Percentiles rank a stretch among this genome's conserved stretches.
Evolutionary conservation across 1,284 basidiomycete species (phyloP).

Genomic region (Marasmius fiardii): DNA sequence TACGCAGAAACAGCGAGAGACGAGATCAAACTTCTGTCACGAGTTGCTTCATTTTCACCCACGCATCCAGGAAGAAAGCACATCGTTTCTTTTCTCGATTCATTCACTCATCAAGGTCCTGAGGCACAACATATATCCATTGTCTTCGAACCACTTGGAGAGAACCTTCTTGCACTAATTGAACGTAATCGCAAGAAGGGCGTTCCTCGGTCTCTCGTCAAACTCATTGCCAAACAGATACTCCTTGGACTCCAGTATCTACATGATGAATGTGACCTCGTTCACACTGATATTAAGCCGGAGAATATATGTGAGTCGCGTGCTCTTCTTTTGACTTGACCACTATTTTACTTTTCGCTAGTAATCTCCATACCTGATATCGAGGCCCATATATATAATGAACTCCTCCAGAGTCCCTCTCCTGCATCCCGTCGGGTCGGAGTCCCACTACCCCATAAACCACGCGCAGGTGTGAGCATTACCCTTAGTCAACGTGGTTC

Average conservation of each 20-base stretch:
- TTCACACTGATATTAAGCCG: constrained; percentile 89
- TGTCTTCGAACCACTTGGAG: constrained; percentile 88
- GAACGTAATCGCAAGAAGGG: constrained; percentile 87
- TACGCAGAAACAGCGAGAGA: constrained; percentile 89
- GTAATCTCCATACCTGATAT: constrained; percentile 77
- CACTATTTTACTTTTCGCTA: constrained; percentile 27
- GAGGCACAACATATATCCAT: constrained; percentile 84
- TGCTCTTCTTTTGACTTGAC: background rate
- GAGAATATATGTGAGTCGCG: constrained; percentile 78
- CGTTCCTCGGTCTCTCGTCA: constrained; percentile 77
- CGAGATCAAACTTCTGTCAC: constrained; percentile 85
- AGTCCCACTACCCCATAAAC: constrained; percentile 54
- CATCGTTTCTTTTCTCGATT: constrained; percentile 86
- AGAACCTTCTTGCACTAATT: constrained; percentile 82
- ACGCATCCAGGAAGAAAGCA: constrained; percentile 65
- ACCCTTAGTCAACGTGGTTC: constrained; percentile 45
- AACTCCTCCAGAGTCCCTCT: constrained; percentile 61
- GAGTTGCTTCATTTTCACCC: constrained; percentile 71
- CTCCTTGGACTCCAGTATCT: constrained; percentile 89
- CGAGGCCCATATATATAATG: constrained; percentile 64
- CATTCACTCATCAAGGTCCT: constrained; percentile 67
- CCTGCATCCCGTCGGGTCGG: constrained; percentile 71
- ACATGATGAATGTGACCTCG: constrained; percentile 85
- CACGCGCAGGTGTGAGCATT: constrained; percentile 56
- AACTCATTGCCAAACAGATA: constrained; percentile 80